A percentile compares a stretch with the other conserved stretches of the same genome.
These are phyloP conservation scores for Mercurialis annua DNA, from an alignment of 345 rosid species.

Conservation along the genomic window DNA sequence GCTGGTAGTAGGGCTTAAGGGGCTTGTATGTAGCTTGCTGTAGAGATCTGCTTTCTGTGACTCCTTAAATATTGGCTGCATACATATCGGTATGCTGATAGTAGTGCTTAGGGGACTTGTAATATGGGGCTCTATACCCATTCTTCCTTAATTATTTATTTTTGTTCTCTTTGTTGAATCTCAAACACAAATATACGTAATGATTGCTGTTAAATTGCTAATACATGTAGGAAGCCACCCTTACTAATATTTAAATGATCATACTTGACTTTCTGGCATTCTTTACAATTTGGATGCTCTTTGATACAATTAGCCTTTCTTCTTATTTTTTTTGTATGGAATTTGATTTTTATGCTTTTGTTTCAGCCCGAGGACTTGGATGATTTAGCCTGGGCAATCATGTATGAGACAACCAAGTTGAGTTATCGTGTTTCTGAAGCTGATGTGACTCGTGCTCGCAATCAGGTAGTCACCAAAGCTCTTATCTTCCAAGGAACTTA, in stretches of 20 bases:
- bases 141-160: background rate
- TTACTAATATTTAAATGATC: background rate
- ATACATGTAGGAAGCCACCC: background rate
- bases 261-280: background rate
- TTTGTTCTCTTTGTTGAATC: background rate
- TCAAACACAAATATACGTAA: background rate
- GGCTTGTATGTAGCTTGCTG: background rate
- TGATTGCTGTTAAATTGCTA: background rate
- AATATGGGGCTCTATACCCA: background rate
- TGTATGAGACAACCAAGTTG: constrained; percentile 81
- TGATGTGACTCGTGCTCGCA: constrained; percentile 93
- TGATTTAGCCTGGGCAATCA: constrained; percentile 93
- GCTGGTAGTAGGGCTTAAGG: too few species aligned
- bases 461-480: constrained; percentile 56
- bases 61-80: background rate
- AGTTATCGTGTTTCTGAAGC: constrained; percentile 88
- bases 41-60: too few species aligned
- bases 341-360: constrained; percentile 1
- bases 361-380: constrained; percentile 77
- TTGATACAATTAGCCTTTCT: background rate
- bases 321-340: background rate
- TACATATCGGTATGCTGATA: background rate
- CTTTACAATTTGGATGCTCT: background rate
- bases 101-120: background rate
- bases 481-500: constrained; percentile 4